phyloP scores from a whole-genome alignment of 306 rosid genomes.

The Erythrophleum fordii region DNA sequence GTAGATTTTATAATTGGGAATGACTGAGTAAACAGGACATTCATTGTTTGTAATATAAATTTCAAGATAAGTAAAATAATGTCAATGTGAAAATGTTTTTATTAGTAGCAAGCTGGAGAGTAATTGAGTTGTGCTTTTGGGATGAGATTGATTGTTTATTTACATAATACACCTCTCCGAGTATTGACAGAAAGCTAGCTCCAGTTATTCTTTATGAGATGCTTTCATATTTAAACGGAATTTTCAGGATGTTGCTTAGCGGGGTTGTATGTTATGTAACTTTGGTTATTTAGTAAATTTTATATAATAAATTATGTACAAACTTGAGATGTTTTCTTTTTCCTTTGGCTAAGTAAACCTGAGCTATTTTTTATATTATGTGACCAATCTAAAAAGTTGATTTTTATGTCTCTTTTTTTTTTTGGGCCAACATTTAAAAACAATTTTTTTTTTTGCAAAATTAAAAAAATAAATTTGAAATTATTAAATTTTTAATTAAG shows the following conservation, averaged over 20 bases:
- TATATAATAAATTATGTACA: no score
- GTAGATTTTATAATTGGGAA: neutral
- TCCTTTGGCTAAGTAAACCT: no score
- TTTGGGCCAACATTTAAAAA: no score
- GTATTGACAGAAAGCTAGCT: neutral
- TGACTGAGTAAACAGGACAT: neutral
- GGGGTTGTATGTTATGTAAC: no score
- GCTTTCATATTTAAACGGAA: neutral
- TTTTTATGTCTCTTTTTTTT: no score
- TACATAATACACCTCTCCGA: neutral
- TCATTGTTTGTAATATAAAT: neutral
- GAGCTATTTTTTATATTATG: no score
- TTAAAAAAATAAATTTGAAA: no score
- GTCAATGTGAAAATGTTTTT: neutral
- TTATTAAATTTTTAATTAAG: no score
- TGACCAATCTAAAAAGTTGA: no score
- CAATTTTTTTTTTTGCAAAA: no score
- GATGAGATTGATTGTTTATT: neutral
- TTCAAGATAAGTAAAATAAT: neutral
- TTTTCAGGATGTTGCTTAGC: constrained; percentile 64
- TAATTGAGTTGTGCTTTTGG: neutral
- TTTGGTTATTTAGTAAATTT: no score
- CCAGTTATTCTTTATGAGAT: neutral
- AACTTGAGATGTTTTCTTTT: no score
- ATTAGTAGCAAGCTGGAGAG: neutral